A percentile compares a stretch with the other conserved stretches of the same genome.
Conservation (phyloP, 768 basidiomycete genomes). For the Trichaptum fuscoviolaceum region DNA sequence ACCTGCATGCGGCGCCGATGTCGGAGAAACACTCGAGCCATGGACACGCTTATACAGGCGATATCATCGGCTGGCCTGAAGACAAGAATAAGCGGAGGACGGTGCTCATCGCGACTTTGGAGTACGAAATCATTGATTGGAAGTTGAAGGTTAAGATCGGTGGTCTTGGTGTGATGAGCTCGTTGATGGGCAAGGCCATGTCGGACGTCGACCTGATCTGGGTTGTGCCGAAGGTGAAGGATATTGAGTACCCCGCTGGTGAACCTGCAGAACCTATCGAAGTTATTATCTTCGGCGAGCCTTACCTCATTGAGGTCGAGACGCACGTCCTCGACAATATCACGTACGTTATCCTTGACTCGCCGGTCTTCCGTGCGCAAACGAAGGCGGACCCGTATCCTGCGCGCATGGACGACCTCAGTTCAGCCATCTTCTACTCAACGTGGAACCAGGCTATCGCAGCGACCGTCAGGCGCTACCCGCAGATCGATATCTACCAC, state of each 20-base stretch:
- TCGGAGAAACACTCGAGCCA: conserved; percentile 66
- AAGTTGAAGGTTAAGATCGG: conserved; percentile 97
- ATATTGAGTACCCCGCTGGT: conserved; percentile 86
- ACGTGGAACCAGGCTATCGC: conserved; percentile 98
- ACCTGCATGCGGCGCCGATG: conserved; percentile 53
- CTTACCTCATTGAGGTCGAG: conserved; percentile 93
- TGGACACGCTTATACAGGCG: conserved; percentile 52
- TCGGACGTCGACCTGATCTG: conserved; percentile 92
- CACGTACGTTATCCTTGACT: conserved; percentile 90
- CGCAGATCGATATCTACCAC: conserved; percentile 90
- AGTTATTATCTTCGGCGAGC: conserved; percentile 93
- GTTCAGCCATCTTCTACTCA: conserved; percentile 95
- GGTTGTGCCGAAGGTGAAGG: conserved; percentile 94
- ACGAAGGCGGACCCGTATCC: conserved; percentile 96
- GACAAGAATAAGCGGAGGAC: conserved; percentile 86
- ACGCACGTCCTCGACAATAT: conserved; percentile 92
- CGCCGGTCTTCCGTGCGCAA: conserved; percentile 94
- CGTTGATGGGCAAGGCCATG: conserved; percentile 97
- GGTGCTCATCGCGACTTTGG: conserved; percentile 87
- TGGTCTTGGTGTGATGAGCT: conserved; percentile 96
- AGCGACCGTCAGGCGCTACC: conserved; percentile 79
- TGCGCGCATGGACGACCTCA: conserved; percentile 94
- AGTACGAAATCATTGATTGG: conserved; percentile 97
- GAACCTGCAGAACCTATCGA: conserved; percentile 93
- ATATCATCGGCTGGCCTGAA: conserved; percentile 96